phyloP scores from a whole-genome alignment of 176 grass and related monocot genomes.

The Eragrostis nindensis region DNA sequence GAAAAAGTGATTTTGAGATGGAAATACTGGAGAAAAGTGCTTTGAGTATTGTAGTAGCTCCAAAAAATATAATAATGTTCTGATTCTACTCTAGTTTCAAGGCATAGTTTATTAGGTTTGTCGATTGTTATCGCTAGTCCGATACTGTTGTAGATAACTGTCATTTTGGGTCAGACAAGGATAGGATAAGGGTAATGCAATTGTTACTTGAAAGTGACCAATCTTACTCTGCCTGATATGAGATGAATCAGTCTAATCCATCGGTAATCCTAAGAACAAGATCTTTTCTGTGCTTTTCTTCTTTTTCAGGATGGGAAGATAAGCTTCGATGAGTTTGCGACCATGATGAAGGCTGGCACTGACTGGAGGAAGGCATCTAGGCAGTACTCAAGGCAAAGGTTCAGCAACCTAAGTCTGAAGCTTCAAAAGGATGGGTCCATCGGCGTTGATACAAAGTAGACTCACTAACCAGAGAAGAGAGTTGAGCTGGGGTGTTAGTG shows the following conservation, averaged over 20 bases:
- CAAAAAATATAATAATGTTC: background rate
- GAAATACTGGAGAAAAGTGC: background rate
- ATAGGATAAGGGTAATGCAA: constrained; percentile 15
- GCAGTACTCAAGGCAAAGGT: constrained; percentile 86
- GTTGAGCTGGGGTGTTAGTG: background rate
- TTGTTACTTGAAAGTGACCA: constrained; percentile 6
- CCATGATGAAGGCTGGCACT: constrained; percentile 91
- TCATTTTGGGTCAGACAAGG: background rate
- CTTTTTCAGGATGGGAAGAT: constrained; percentile 79
- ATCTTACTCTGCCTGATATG: background rate
- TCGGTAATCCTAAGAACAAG: constrained; percentile 21
- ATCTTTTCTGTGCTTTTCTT: constrained; percentile 1
- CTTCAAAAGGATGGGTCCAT: constrained; percentile 69
- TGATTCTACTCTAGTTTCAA: constrained; percentile 30
- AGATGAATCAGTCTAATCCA: background rate
- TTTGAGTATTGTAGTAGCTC: constrained; percentile 34
- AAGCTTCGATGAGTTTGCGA: constrained; percentile 71
- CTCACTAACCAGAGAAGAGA: background rate
- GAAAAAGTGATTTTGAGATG: background rate
- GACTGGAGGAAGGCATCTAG: constrained; percentile 96
- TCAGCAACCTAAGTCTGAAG: constrained; percentile 76
- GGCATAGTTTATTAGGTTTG: background rate
- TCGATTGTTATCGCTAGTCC: background rate
- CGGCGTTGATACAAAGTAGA: constrained; percentile 20
- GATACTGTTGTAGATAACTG: constrained; percentile 17